Evolutionary conservation across 1,284 basidiomycete species (phyloP).

Genomic region (Sanghuangporus sanghuang): DNA sequence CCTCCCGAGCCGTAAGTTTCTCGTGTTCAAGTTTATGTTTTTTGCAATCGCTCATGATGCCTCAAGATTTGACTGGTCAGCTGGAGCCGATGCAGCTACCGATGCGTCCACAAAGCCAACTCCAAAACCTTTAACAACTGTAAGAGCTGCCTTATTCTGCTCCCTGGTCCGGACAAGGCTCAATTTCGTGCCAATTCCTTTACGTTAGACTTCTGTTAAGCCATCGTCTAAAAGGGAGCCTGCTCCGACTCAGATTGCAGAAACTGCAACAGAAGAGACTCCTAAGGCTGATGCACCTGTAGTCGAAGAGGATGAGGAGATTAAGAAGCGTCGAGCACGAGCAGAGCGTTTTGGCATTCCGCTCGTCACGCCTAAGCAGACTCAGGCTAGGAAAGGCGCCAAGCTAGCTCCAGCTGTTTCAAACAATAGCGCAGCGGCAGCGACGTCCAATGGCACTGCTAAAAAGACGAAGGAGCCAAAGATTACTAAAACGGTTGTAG

Average conservation of each 20-base stretch:
- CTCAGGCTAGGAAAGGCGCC: background rate
- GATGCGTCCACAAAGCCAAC: background rate
- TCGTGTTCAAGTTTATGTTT: background rate
- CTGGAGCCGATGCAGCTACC: constrained; percentile 9
- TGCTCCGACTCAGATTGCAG: constrained; percentile 5
- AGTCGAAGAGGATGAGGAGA: constrained; percentile 38
- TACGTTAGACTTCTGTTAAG: constrained; percentile 4
- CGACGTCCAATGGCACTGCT: background rate
- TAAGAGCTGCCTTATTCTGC: background rate
- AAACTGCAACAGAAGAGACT: constrained; percentile 17
- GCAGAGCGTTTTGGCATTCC: constrained; percentile 69
- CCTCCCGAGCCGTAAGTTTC: constrained; percentile 42
- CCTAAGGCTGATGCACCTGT: constrained; percentile 13
- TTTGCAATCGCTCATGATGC: background rate
- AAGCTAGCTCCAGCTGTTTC: background rate
- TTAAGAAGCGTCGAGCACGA: constrained; percentile 53
- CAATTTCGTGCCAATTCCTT: background rate
- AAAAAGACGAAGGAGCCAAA: background rate
- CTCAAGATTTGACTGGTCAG: constrained; percentile 13
- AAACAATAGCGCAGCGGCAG: background rate
- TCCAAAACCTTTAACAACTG: background rate
- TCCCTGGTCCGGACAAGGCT: background rate
- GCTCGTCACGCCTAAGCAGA: constrained; percentile 38
- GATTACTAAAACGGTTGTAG: background rate
- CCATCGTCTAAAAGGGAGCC: background rate